Base-by-base conservation (phyloP, 257 asterid genomes). In the Solanum ossicruentum region DNA sequence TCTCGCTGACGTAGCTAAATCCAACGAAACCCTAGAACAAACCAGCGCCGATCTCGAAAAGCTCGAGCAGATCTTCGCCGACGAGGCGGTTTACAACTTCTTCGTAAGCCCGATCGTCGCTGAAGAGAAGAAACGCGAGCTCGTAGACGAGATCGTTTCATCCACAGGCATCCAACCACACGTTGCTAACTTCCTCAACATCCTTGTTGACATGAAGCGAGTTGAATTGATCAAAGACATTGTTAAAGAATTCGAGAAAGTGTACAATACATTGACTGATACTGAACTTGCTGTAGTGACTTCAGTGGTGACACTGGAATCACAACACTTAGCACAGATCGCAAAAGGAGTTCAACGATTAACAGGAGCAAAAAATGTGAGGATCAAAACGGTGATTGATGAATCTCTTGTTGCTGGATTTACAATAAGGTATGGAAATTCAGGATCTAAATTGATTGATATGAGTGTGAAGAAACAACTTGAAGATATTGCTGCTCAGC, bases 381-480 rank as follows among this genome's bases (percentile, higher is more conserved):
- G 97, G 58, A 91, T 96, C 54, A 94, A 91, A 83, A 92, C 97
- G 7, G 91, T 78, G 55, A 88, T 93, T 20, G 99, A 94, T 81
- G 91, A 94, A 71, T 79, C 98, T 1, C 89, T 95, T 83, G 97
- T 94, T 2, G 99, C 98, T 54, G 98, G 98, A 8, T 95, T 95
- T 90, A 95, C 95, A 8, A 92, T 94, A 81, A 86, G 98, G 89
- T 95, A 87, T 56, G 98, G 98, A 8, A 73, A 26, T 57, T 85
- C 93, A 0, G 97, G 98, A 52, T 95, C 99, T 6, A 95, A 94
- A 63, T 86, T 95, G 91, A 89, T 95, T 79, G 98, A 95, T 57
- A 89, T 95, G 98, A 95, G 98, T 78, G 98, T 95, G 57, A 95
- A 94, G 91, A 95, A 93, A 83, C 97, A 95, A 90, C 94, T 95